Conservation (phyloP, 495 filamentous ascomycete genomes). For the Friedmanniomyces endolithicus region DNA sequence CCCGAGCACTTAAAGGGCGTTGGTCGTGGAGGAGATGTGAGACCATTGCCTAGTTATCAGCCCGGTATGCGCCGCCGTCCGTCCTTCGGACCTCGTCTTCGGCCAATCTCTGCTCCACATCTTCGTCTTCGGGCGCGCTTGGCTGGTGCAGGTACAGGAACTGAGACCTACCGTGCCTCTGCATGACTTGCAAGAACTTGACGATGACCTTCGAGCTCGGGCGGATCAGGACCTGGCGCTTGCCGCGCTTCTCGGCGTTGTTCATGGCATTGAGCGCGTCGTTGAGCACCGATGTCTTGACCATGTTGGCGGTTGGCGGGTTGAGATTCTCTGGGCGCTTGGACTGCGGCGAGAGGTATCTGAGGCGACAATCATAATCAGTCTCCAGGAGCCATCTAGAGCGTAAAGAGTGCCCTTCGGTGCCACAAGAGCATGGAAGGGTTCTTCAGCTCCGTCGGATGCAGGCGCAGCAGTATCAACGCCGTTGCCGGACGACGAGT, state of each 20-base stretch:
- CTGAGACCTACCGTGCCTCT: slow-evolving; percentile 84
- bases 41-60: slow-evolving; percentile 99
- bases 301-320: slow-evolving; percentile 68
- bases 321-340: slow-evolving; percentile 64
- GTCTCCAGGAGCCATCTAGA: slow-evolving; percentile 68
- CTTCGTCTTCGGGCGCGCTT: slow-evolving; percentile 1
- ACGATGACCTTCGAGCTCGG: slow-evolving; percentile 97
- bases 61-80: slow-evolving; percentile 52
- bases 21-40: slow-evolving; percentile 59
- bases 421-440: slow-evolving; percentile 39
- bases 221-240: slow-evolving; percentile 94
- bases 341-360: slow-evolving; percentile 32
- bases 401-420: slow-evolving; percentile 87
- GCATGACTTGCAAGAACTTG: slow-evolving; percentile 98
- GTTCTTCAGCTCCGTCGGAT: slow-evolving; percentile 82
- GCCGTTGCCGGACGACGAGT: slow-evolving; percentile 26
- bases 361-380: slow-evolving; percentile 41
- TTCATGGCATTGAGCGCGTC: slow-evolving; percentile 99
- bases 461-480: slow-evolving; percentile 62
- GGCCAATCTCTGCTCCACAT: not conserved
- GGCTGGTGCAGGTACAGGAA: slow-evolving; percentile 2
- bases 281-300: slow-evolving; percentile 95
- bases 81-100: not conserved
- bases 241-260: slow-evolving; percentile 98
- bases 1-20: slow-evolving; percentile 99